Evolutionary conservation across 805 yeast species (phyloP).

Genomic region (Myxozyma neglecta): DNA sequence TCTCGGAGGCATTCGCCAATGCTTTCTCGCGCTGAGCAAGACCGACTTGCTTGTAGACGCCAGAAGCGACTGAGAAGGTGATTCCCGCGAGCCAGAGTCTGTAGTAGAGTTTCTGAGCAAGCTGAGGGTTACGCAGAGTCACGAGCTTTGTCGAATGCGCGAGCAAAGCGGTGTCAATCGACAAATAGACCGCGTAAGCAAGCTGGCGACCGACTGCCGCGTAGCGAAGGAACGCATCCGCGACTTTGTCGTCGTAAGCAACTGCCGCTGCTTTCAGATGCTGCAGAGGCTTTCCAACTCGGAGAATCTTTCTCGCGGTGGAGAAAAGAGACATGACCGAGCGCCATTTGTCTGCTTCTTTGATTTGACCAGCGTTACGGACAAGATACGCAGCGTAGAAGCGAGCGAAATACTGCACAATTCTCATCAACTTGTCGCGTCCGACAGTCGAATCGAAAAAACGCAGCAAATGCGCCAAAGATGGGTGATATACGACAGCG

Average conservation of each 20-base stretch:
- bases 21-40: slow-evolving; percentile 44
- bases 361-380: slow-evolving; percentile 46
- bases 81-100: slow-evolving; percentile 79
- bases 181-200: slow-evolving; percentile 41
- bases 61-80: slow-evolving; percentile 59
- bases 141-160: slow-evolving; percentile 49
- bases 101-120: slow-evolving; percentile 58
- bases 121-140: slow-evolving; percentile 43
- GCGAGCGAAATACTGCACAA: slow-evolving; percentile 76
- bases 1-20: slow-evolving; percentile 39
- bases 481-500: slow-evolving; percentile 71
- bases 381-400: slow-evolving; percentile 64
- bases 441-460: slow-evolving; percentile 70
- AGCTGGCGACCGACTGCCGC: slow-evolving; percentile 42
- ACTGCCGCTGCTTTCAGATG: slow-evolving; percentile 69
- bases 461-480: slow-evolving; percentile 58
- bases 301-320: slow-evolving; percentile 74
- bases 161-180: slow-evolving; percentile 44
- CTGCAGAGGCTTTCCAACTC: slow-evolving; percentile 75
- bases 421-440: slow-evolving; percentile 76
- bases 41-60: slow-evolving; percentile 55
- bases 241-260: slow-evolving; percentile 67
- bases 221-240: slow-evolving; percentile 56
- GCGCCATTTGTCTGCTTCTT: slow-evolving; percentile 51
- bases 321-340: slow-evolving; percentile 63